phyloP scores from a whole-genome alignment of 345 rosid genomes.

The Citrus trifoliata region DNA sequence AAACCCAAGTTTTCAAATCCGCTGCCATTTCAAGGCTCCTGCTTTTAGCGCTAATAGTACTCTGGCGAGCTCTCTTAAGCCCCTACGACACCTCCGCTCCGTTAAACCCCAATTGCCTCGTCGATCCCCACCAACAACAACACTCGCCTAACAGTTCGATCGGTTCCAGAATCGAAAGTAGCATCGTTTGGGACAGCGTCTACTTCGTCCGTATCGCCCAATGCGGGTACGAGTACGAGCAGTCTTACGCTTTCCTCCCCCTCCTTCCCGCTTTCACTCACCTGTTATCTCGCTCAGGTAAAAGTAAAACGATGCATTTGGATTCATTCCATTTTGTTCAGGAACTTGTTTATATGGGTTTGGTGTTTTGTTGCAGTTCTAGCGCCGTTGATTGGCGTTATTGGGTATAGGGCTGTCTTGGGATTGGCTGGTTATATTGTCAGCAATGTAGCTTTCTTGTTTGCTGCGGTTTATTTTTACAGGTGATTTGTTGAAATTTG shows the following conservation, averaged over 20 bases:
- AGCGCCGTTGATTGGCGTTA: conserved; percentile 61
- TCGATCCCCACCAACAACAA: conserved; percentile 11
- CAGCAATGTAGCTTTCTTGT: conserved; percentile 60
- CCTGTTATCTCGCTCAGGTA: conserved; percentile 64
- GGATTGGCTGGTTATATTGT: conserved; percentile 71
- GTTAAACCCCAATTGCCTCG: conserved; percentile 56
- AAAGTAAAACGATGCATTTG: not conserved
- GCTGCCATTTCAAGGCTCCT: conserved; percentile 61
- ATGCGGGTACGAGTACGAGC: conserved; percentile 95
- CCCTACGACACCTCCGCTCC: conserved; percentile 90
- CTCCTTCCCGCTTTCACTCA: conserved; percentile 64
- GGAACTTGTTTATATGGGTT: conserved; percentile 2
- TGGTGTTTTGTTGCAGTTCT: conserved; percentile 45
- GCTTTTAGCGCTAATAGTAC: conserved; percentile 41
- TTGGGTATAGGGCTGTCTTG: conserved; percentile 81
- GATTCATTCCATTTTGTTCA: not conserved
- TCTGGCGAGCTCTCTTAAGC: conserved; percentile 62
- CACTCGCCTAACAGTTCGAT: conserved; percentile 17
- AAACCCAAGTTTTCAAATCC: conserved; percentile 42
- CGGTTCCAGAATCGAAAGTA: conserved; percentile 43
- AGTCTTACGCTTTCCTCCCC: conserved; percentile 85
- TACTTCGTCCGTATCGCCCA: conserved; percentile 74
- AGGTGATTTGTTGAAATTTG: conserved; percentile 27
- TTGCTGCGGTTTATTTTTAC: conserved; percentile 49
- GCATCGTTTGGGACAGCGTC: conserved; percentile 89